phyloP scores from a whole-genome alignment of 2,329 filamentous ascomycete genomes.

The Aspergillus pseudoglaucus region DNA sequence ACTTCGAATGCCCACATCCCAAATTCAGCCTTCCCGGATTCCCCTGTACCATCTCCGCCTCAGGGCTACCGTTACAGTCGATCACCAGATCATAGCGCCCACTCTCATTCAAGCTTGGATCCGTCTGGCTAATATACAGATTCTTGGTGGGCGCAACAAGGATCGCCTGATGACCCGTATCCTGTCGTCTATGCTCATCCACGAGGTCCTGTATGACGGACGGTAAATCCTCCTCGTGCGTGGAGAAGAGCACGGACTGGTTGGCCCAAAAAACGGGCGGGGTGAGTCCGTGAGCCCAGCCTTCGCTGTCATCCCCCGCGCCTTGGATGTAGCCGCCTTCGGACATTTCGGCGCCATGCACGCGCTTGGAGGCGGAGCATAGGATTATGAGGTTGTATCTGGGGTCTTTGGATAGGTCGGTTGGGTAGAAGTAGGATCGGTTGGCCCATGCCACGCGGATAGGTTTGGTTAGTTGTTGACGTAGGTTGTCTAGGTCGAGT shows the following conservation, averaged over 20 bases:
- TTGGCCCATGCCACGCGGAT: conserved; percentile 76
- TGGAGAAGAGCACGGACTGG: conserved; percentile 51
- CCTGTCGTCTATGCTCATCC: conserved; percentile 17
- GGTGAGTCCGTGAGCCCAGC: conserved; percentile 79
- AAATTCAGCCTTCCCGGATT: conserved; percentile 45
- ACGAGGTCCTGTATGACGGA: conserved; percentile 44
- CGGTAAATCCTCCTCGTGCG: conserved; percentile 60
- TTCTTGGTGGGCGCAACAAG: conserved; percentile 34
- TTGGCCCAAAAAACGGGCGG: conserved; percentile 74
- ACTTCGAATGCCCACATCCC: conserved; percentile 64
- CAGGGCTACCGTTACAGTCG: conserved; percentile 29
- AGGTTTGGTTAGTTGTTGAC: conserved; percentile 58
- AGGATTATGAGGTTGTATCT: conserved; percentile 69
- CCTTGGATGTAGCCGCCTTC: conserved; percentile 84
- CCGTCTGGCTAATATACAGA: conserved; percentile 24
- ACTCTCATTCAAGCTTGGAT: conserved; percentile 29
- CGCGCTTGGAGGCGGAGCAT: conserved; percentile 73
- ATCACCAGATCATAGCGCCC: conserved; percentile 41
- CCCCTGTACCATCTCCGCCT: conserved; percentile 28
- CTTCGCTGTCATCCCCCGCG: conserved; percentile 89
- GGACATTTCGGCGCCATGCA: conserved; percentile 61
- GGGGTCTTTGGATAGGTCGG: conserved; percentile 39
- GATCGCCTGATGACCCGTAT: conserved; percentile 17
- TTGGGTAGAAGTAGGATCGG: conserved; percentile 52
- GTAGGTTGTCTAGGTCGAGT: conserved; percentile 52